phyloP scores from a whole-genome alignment of 2,329 filamentous ascomycete genomes.

The Pezicula radicicola region DNA sequence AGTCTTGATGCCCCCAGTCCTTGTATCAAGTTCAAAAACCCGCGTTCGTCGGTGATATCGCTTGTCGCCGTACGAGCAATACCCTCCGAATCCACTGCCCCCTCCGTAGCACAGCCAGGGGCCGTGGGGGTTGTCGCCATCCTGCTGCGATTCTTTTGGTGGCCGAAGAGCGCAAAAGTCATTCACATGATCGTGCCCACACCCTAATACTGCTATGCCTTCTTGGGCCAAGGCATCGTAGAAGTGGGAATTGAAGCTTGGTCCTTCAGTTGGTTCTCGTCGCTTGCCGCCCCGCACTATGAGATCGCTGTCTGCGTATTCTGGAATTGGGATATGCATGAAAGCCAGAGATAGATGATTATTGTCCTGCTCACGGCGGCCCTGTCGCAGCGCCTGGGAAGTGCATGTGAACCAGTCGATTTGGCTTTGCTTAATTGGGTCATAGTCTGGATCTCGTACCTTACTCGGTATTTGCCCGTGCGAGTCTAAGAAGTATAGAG shows the following conservation, averaged over 20 bases:
- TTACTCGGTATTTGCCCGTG: constrained; percentile 88
- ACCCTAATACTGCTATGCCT: constrained; percentile 69
- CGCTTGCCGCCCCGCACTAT: constrained; percentile 63
- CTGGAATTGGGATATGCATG: constrained; percentile 90
- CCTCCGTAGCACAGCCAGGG: constrained; percentile 98
- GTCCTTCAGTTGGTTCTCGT: constrained; percentile 86
- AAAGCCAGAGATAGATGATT: constrained; percentile 93
- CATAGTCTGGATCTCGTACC: constrained; percentile 78
- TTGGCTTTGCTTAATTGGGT: constrained; percentile 90
- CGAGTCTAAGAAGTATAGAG: constrained; percentile 87
- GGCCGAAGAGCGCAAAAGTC: constrained; percentile 77
- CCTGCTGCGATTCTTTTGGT: constrained; percentile 18
- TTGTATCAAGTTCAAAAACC: constrained; percentile 88
- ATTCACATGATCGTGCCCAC: constrained; percentile 78
- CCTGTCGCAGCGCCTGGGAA: constrained; percentile 62
- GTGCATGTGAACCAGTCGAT: constrained; percentile 89
- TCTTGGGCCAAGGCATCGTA: constrained; percentile 80
- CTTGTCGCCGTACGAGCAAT: constrained; percentile 71
- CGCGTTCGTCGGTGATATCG: constrained; percentile 78
- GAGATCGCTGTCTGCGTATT: constrained; percentile 66
- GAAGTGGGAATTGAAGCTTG: constrained; percentile 83
- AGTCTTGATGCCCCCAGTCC: constrained; percentile 77
- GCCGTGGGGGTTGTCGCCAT: constrained; percentile 39
- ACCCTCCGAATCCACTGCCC: constrained; percentile 85
- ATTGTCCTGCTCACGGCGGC: constrained; percentile 69